These are phyloP conservation scores for Tylopilus cervinicoccineus DNA, from an alignment of 768 basidiomycete genomes.

Conservation along the genomic window DNA sequence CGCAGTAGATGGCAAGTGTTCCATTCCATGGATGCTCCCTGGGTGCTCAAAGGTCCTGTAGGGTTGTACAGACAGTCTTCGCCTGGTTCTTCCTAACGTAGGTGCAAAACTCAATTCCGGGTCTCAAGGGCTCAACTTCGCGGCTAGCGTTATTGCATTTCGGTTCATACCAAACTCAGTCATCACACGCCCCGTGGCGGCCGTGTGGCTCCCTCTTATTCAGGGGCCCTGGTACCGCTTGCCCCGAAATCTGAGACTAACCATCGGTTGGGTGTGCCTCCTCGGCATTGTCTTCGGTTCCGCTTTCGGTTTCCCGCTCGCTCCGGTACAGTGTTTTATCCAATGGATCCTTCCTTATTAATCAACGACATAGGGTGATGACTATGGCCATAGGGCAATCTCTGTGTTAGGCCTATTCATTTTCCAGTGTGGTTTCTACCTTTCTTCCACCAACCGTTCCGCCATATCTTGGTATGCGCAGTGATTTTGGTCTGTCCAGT, in stretches of 20 bases:
- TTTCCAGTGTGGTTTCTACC: slow-evolving; percentile 75
- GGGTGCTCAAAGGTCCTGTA: slow-evolving; percentile 23
- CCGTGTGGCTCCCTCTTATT: slow-evolving; percentile 65
- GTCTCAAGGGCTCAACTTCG: background rate
- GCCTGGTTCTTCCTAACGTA: slow-evolving; percentile 81
- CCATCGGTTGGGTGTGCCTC: slow-evolving; percentile 73
- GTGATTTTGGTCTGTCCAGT: background rate
- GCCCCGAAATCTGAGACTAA: slow-evolving; percentile 50
- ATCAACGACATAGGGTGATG: slow-evolving; percentile 43
- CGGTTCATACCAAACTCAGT: slow-evolving; percentile 75
- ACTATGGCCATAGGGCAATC: slow-evolving; percentile 78
- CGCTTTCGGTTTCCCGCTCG: slow-evolving; percentile 75
- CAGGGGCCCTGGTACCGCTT: slow-evolving; percentile 64
- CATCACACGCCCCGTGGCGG: slow-evolving; percentile 65
- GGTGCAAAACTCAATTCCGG: slow-evolving; percentile 23
- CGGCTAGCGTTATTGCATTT: slow-evolving; percentile 67
- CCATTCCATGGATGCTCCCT: background rate
- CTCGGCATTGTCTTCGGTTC: slow-evolving; percentile 79
- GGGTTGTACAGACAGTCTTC: slow-evolving; percentile 78
- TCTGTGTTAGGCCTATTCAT: slow-evolving; percentile 75
- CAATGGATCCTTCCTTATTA: slow-evolving; percentile 10
- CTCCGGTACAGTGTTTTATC: slow-evolving; percentile 38
- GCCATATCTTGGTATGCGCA: slow-evolving; percentile 64
- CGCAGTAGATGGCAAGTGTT: slow-evolving; percentile 65
- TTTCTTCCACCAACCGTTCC: slow-evolving; percentile 57